Conservation (phyloP, 352 stramenopile species). For the Globisporangium echinulatum region DNA sequence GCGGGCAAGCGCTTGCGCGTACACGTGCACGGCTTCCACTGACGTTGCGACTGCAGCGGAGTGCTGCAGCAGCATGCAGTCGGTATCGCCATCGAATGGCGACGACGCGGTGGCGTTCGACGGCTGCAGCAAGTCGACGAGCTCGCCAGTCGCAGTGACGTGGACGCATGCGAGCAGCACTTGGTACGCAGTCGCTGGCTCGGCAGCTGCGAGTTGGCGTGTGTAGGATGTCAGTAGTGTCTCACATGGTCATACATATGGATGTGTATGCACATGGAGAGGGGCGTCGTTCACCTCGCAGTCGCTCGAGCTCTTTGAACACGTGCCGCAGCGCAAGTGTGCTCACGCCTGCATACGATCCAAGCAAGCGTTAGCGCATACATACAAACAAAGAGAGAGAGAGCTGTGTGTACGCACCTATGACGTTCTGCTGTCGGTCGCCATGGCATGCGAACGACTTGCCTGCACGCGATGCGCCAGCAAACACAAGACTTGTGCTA, state of each 20-base stretch:
- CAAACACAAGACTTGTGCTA: slow-evolving; percentile 34
- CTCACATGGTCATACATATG: not conserved
- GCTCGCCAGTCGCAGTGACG: not conserved
- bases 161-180: slow-evolving; percentile 15
- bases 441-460: slow-evolving; percentile 67
- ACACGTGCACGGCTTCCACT: slow-evolving; percentile 28
- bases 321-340: slow-evolving; percentile 29
- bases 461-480: slow-evolving; percentile 33
- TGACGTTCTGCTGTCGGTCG: slow-evolving; percentile 14
- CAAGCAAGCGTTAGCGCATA: not conserved
- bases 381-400: not conserved
- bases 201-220: not conserved
- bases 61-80: slow-evolving; percentile 18
- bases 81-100: slow-evolving; percentile 3
- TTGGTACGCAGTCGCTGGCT: slow-evolving; percentile 1
- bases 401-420: slow-evolving; percentile 6
- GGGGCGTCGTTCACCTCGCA: slow-evolving; percentile 12
- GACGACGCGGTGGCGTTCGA: not conserved
- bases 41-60: slow-evolving; percentile 22
- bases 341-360: slow-evolving; percentile 17
- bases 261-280: not conserved
- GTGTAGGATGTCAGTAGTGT: not conserved
- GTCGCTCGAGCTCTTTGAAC: slow-evolving; percentile 17
- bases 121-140: slow-evolving; percentile 7
- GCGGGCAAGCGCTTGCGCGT: slow-evolving; percentile 18